Evolutionary conservation across 1,284 basidiomycete genomes (phyloP), one percentile per base, ranked within the genome.

Genomic region (Athelia psychrophila): DNA sequence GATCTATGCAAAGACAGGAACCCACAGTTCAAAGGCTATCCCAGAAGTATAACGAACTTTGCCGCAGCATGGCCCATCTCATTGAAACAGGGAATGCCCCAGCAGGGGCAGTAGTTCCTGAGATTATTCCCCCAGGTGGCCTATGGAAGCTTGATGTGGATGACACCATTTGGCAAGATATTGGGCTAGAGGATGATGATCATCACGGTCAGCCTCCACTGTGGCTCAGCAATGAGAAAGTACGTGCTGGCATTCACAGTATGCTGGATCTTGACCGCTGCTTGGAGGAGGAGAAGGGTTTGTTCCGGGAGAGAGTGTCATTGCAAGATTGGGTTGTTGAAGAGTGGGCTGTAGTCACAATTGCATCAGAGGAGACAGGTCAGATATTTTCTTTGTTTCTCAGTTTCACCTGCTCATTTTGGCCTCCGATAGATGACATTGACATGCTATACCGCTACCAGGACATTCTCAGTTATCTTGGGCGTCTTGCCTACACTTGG

Each of bases 81-180:
- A 54, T 60, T 32, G 19, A 2, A 12, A 49, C 4, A 47, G 49
- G 20, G 62, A 56, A 1, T 47, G 8, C 59, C 58, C 2, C 13
- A 15, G 36, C 51, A 9, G 49, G 55, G 20, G 56, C 59, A 10
- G 44, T 58, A 1, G 44, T 51, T 20, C 62, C 54, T 0, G 19
- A 9, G 0, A 27, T 19, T 10, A 61, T 63, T 22, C 50, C 57
- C n/a, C 44, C 23, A 1, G 44, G 57, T 20, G 53, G 55, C 12
- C 33, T 67, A n/a, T 64, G 60, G 51, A 42, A 51, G 19, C 53
- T 67, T 18, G 63, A 65, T 47, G 57, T 67, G 18, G 60, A 65
- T 57, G 60, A 65, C 55, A 54, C 60, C 15, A 61, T 65, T 10
- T 66, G 64, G 64, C 60, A 66, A 48, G 63, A 65, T 48, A 49